Evolutionary conservation across 1,284 basidiomycete genomes (phyloP), one percentile per base, ranked within the genome.

Genomic region (Rhodotorula sp.): DNA sequence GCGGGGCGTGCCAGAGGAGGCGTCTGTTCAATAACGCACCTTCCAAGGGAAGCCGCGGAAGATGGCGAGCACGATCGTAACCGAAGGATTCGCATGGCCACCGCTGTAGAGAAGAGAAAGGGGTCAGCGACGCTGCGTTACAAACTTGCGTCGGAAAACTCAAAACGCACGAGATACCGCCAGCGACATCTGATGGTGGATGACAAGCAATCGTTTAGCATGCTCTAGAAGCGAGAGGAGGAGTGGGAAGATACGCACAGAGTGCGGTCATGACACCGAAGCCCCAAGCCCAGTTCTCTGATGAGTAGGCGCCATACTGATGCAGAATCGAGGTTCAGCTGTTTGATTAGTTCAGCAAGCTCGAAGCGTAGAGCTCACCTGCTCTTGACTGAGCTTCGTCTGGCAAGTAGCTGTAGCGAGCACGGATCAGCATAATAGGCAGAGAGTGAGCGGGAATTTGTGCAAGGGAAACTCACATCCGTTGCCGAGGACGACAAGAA

Each of bases 21-120:
- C 6, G n/a, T 2, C 3, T 8, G n/a, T 18, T 5, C 20, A 7
- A 20, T 1, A 5, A 30, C 65, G 10, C 18, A 76, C 77, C 65
- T 79, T 79, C 79, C 79, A 79, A 4, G 79, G 79, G 67, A 80
- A 79, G 3, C 76, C 76, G n/a, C 77, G 69, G 49, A 71, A 77
- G 6, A 75, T 7, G 22, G 77, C 77, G 17, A 75, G 68, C 1
- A 60, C 59, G 30, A 79, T 46, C 0, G 78, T 77, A 0, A 79
- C 70, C 0, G 74, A 71, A 0, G 78, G 78, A 44, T 79, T 79
- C 37, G 75, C 64, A 62, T 79, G 78, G 1, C 67, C 78, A n/a
- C 78, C 78, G 7, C 71, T 74, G 29, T 48, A n/a, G 49, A 48
- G 26, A 15, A 44, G 60, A 3, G 24, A 15, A 15, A 8, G 15